Percentiles rank a stretch among this genome's conserved stretches.
phyloP scores from a whole-genome alignment of 2,329 filamentous ascomycete species.

The Pyrenochaeta sp. region DNA sequence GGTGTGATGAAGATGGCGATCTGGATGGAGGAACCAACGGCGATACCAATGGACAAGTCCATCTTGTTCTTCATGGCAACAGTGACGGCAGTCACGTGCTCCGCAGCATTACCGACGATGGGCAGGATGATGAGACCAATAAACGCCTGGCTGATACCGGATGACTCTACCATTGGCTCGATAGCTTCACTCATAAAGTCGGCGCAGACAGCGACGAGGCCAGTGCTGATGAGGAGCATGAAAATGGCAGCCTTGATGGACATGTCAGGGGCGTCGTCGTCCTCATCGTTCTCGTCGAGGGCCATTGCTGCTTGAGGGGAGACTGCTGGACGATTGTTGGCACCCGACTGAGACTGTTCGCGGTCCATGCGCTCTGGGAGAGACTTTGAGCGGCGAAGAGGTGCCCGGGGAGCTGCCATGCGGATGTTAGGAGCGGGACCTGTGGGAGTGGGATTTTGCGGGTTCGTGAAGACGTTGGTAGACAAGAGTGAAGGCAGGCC shows the following conservation, averaged over 20 bases:
- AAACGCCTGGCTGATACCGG: slow-evolving; percentile 73
- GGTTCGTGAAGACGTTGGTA: slow-evolving; percentile 72
- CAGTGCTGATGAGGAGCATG: slow-evolving; percentile 63
- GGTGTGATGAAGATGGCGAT: slow-evolving; percentile 82
- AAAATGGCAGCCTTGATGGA: slow-evolving; percentile 66
- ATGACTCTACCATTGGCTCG: slow-evolving; percentile 68
- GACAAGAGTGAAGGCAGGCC: slow-evolving; percentile 72
- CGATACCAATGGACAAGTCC: slow-evolving; percentile 82
- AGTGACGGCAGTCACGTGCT: slow-evolving; percentile 82
- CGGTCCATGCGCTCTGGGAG: slow-evolving; percentile 48
- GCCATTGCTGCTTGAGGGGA: slow-evolving; percentile 29
- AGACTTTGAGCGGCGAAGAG: slow-evolving; percentile 46
- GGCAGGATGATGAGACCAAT: slow-evolving; percentile 82
- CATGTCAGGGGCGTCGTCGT: slow-evolving; percentile 54
- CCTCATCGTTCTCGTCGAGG: slow-evolving; percentile 31
- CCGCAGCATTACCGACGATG: slow-evolving; percentile 84
- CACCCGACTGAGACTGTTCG: slow-evolving; percentile 23
- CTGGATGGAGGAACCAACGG: slow-evolving; percentile 82
- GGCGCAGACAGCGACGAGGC: slow-evolving; percentile 67
- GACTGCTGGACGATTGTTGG: slow-evolving; percentile 26
- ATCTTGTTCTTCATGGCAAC: slow-evolving; percentile 87
- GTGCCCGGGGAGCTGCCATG: slow-evolving; percentile 40
- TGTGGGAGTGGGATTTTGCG: slow-evolving; percentile 44
- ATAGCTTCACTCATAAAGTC: slow-evolving; percentile 82
- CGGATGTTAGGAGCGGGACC: slow-evolving; percentile 41